A percentile compares a stretch with the other conserved stretches of the same genome.
phyloP scores from a whole-genome alignment of 495 filamentous ascomycete genomes.

The Penicillium paradoxum region DNA sequence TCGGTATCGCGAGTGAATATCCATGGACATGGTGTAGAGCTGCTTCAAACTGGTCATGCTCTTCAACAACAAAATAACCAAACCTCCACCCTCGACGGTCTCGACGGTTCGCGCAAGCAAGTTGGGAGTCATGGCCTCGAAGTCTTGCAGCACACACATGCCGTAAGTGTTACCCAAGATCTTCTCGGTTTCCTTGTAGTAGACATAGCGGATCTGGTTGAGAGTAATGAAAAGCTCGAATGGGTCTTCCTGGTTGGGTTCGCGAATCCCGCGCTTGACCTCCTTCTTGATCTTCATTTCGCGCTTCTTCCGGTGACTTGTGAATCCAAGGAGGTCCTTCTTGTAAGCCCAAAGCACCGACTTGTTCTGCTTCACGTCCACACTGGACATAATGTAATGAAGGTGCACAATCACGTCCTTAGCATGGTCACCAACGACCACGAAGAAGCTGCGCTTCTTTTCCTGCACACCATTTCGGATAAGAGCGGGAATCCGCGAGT shows the following conservation, averaged over 20 bases:
- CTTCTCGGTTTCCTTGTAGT: conserved; percentile 99
- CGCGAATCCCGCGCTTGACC: conserved; percentile 90
- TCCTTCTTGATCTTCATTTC: conserved; percentile 98
- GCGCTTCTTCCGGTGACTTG: conserved; percentile 93
- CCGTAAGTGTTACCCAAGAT: conserved; percentile 98
- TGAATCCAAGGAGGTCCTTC: conserved; percentile 92
- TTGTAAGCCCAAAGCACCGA: conserved; percentile 99
- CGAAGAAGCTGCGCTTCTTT: conserved; percentile 97
- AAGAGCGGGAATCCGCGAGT: conserved; percentile 91
- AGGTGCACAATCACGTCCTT: conserved; percentile 97
- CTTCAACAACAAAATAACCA: conserved; percentile 87
- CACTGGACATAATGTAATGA: conserved; percentile 86
- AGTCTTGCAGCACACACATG: conserved; percentile 98
- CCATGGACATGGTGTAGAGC: conserved; percentile 96
- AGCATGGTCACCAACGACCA: conserved; percentile 89
- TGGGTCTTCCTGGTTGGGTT: conserved; percentile 92
- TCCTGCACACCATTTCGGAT: conserved; percentile 95
- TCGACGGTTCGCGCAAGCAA: conserved; percentile 91
- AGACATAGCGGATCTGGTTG: conserved; percentile 96
- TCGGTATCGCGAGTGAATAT: conserved; percentile 92
- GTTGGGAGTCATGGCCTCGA: conserved; percentile 96
- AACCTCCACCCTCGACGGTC: conserved; percentile 93
- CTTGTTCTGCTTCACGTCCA: conserved; percentile 93
- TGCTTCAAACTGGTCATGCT: conserved; percentile 97
- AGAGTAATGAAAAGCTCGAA: conserved; percentile 98